These are phyloP conservation scores for Solanum chiquidenum DNA, from an alignment of 257 asterid species.

Conservation along the genomic window DNA sequence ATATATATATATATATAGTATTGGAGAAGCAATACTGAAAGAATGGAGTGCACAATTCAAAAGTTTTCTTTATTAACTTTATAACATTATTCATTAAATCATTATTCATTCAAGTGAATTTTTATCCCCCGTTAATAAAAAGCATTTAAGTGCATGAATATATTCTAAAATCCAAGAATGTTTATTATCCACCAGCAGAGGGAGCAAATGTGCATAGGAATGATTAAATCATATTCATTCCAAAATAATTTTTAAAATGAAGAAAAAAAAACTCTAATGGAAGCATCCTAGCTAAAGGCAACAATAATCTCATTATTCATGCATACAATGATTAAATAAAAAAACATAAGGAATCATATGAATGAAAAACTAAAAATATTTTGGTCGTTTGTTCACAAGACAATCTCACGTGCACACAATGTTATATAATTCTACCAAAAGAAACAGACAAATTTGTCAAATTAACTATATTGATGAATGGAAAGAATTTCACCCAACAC, in stretches of 20 bases:
- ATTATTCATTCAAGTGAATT: too few relatives aligned
- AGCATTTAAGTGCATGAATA: not conserved
- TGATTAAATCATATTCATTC: not conserved
- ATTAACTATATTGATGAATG: not conserved
- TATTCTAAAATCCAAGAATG: not conserved
- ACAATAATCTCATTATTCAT: not conserved
- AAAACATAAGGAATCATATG: not conserved
- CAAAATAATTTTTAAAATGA: not conserved
- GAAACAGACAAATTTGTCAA: not conserved
- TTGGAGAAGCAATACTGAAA: too few relatives aligned
- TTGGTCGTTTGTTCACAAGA: conserved; percentile 9
- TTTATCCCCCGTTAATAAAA: too few relatives aligned
- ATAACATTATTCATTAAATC: too few relatives aligned
- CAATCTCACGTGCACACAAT: conserved; percentile 8
- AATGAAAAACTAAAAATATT: not conserved
- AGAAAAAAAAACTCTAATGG: not conserved
- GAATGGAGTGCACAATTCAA: too few relatives aligned
- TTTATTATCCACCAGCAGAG: not conserved
- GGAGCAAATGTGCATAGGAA: not conserved
- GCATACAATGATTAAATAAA: not conserved
- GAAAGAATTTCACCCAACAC: too few relatives aligned
- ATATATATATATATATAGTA: too few relatives aligned
- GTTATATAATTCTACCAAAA: not conserved
- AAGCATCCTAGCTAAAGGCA: not conserved
- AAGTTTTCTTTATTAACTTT: too few relatives aligned